Conservation (phyloP, 2,329 filamentous ascomycete species). For the Achaetomium macrosporum region DNA sequence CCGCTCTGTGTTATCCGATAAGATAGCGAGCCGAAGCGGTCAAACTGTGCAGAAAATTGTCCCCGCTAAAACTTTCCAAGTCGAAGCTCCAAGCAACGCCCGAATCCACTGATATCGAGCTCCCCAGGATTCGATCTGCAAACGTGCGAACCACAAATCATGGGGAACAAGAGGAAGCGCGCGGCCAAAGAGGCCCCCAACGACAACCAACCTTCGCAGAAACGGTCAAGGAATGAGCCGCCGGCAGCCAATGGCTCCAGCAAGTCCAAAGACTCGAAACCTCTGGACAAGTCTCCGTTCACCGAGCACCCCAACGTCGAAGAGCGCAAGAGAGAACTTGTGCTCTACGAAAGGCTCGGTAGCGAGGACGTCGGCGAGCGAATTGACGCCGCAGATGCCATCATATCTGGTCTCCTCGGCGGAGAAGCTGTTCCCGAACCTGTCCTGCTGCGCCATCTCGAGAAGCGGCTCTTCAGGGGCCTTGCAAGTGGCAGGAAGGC, state of each 20-base stretch:
- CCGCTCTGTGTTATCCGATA: slow-evolving; percentile 6
- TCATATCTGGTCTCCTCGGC: slow-evolving; percentile 51
- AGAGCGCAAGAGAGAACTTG: slow-evolving; percentile 52
- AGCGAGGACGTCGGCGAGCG: slow-evolving; percentile 53
- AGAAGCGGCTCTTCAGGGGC: slow-evolving; percentile 72
- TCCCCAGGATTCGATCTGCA: neutral
- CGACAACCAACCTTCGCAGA: slow-evolving; percentile 30
- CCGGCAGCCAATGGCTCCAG: slow-evolving; percentile 19
- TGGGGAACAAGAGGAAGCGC: slow-evolving; percentile 42
- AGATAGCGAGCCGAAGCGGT: slow-evolving; percentile 14
- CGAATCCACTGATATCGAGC: neutral
- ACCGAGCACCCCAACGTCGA: slow-evolving; percentile 46
- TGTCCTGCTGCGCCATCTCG: slow-evolving; percentile 53
- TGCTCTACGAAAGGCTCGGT: slow-evolving; percentile 55
- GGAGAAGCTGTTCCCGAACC: slow-evolving; percentile 44
- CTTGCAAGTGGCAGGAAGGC: slow-evolving; percentile 87
- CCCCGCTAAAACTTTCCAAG: slow-evolving; percentile 21
- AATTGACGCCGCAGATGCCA: slow-evolving; percentile 52
- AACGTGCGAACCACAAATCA: slow-evolving; percentile 19
- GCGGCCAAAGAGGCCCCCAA: slow-evolving; percentile 28
- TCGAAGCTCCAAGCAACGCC: neutral
- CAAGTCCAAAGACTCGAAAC: slow-evolving; percentile 18
- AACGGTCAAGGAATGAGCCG: slow-evolving; percentile 33
- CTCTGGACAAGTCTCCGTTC: slow-evolving; percentile 42
- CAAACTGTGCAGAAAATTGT: slow-evolving; percentile 9